Conservation (phyloP, 441 rosid genomes). For the Jatropha podagrica region DNA sequence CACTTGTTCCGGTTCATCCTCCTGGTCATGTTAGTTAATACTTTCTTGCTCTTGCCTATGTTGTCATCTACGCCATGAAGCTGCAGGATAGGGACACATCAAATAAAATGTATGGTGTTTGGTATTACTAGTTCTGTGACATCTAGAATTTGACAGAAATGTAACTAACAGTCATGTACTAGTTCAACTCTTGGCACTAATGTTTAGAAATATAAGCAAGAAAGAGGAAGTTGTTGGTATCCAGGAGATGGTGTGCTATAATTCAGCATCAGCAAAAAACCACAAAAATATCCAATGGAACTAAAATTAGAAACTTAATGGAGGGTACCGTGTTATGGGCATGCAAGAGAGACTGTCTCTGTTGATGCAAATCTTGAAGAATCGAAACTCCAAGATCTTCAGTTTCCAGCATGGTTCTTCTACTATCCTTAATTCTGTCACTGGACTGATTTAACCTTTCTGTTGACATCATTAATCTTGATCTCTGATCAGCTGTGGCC, state of each 20-base stretch:
- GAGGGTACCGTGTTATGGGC: constrained; percentile 63
- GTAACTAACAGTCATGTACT: not conserved
- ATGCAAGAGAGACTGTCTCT: constrained; percentile 80
- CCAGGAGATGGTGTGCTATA: not conserved
- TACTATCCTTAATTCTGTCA: constrained; percentile 81
- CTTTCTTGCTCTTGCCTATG: constrained; percentile 82
- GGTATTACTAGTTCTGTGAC: not conserved
- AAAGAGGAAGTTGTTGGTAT: not conserved
- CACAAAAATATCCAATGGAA: not conserved
- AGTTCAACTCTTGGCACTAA: not conserved
- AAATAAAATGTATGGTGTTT: constrained; percentile 4
- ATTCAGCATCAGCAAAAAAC: not conserved
- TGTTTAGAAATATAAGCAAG: not conserved
- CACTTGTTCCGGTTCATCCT: constrained; percentile 92
- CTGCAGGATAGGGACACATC: constrained; percentile 37
- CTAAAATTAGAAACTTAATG: not conserved
- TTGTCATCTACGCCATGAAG: constrained; percentile 92
- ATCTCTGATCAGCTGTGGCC: constrained; percentile 95
- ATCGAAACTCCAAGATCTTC: constrained; percentile 98
- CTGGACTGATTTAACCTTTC: constrained; percentile 63
- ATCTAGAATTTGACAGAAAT: not conserved
- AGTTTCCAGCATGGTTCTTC: constrained; percentile 91
- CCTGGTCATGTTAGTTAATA: constrained; percentile 65
- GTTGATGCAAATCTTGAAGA: constrained; percentile 91
- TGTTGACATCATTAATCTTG: constrained; percentile 80